Evolutionary conservation across 129 eudicot species (phyloP), one percentile per base, ranked within the genome.

Genomic region (Chrysanthemum makinoi): DNA sequence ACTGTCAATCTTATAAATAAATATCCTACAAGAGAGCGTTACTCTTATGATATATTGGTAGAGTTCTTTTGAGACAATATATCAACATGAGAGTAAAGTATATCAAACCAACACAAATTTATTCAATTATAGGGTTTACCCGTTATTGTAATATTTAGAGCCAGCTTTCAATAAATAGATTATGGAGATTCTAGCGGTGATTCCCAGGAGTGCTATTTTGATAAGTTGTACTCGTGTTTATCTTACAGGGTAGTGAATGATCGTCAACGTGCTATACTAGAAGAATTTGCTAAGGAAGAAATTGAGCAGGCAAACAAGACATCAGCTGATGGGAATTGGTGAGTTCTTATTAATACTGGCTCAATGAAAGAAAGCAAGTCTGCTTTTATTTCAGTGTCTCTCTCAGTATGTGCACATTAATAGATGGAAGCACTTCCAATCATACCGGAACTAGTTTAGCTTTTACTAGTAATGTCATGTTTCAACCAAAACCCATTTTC

Each of bases 221-320:
- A 30, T 60, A 12, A 60, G 44, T 12, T 24, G 65, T 60, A 26
- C 26, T 22, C 61, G 15, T 56, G 69, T 70, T 65, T 74, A 18
- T 80, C 13, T 61, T 46, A 67, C 87, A 94, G 97, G 68, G 82
- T 69, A 66, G 83, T 94, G 50, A 89, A 78, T 77, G 98, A 90
- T 63, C 87, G 88, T 8, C 98, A 94, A 72, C 93, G 91, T 69
- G 91, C 91, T 65, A 85, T 94, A 79, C 82, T 94, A 17, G 98
- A 94, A 72, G 98, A 94, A 62, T 94, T 94, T 79, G 95, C 84
- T 1, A 73, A 76, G 81, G 88, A 94, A 79, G 95, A 89, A 79
- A 84, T 84, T 17, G 78, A 68, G 33, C 86, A 80, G 50, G 93
- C 82, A 75, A 79, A 79, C 53, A 80, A 56, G 66, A 72, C 61